Evolutionary conservation across 2,329 filamentous ascomycete species (phyloP), one percentile per base, ranked within the genome.

Genomic region (Claviceps citrina): DNA sequence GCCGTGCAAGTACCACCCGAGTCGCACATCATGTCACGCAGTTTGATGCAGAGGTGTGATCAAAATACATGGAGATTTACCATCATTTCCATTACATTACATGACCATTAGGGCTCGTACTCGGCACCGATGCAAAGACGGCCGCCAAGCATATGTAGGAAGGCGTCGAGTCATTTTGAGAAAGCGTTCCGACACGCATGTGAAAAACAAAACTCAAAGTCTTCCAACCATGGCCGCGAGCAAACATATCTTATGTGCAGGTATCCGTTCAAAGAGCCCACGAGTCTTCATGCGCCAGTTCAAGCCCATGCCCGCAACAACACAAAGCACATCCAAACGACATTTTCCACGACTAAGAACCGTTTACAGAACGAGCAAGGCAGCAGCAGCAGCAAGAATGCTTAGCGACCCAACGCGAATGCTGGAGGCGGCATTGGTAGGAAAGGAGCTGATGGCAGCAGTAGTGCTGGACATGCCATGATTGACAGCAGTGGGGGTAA

Each of bases 361-460:
- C 40, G 52, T 65, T 65, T 63, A 69, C 54, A 68, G 54, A 50
- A 61, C 64, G 38, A 68, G 45, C 45, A 59, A 46, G 44, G 63
- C 64, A 44, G 62, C 53, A 44, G 59, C 58, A 48, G 59, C 63
- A 46, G 54, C 63, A 42, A 65, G 36, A 19, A 63, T 46, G 43
- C 59, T 60, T 38, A 65, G 37, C 28, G 60, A 57, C 47, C 57
- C 60, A 22, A 57, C 59, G n/a, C 53, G 58, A 27, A 58, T 44
- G 43, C 22, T 26, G 53, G 57, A 42, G 49, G 49, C 43, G 49
- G 57, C 45, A 30, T 37, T 36, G 16, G 37, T 35, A 34, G 32
- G 25, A 10, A 20, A 2, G 8, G 31, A 12, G 31, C 16, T 18
- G 28, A 47, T 49, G 26, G 51, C 46, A 25, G 47, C 44, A 40